These are phyloP conservation scores for Elaeis oleifera DNA, from an alignment of 202 grass and related monocot genomes.

Conservation along the genomic window DNA sequence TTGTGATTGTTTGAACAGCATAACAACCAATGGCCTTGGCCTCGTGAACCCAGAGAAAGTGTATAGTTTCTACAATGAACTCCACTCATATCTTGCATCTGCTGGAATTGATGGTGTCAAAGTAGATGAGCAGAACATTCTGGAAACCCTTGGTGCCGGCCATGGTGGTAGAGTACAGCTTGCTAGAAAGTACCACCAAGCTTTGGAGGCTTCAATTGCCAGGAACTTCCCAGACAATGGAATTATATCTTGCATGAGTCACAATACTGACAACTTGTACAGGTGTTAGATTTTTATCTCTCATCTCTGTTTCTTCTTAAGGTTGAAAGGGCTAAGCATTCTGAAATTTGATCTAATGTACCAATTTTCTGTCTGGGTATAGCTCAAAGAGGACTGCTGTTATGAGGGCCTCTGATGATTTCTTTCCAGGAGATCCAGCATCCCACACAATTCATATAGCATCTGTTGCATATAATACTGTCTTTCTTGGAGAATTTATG, in stretches of 20 bases:
- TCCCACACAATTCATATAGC: constrained; percentile 79
- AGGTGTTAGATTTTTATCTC: constrained; percentile 27
- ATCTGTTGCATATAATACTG: constrained; percentile 61
- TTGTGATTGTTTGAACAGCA: constrained; percentile 43
- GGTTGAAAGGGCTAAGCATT: not conserved
- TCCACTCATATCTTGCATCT: constrained; percentile 67
- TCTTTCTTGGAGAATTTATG: constrained; percentile 80
- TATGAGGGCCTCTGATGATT: constrained; percentile 81
- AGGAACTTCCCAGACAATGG: constrained; percentile 66
- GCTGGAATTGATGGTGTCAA: constrained; percentile 73
- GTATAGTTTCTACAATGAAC: constrained; percentile 66
- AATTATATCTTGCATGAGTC: constrained; percentile 95
- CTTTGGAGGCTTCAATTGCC: constrained; percentile 59
- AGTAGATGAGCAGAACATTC: constrained; percentile 78
- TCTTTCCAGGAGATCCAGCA: constrained; percentile 69
- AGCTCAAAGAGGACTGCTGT: constrained; percentile 64
- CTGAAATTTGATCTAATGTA: not conserved
- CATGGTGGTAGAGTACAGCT: constrained; percentile 60
- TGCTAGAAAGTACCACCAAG: constrained; percentile 72
- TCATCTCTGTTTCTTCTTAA: not conserved
- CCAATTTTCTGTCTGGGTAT: not conserved
- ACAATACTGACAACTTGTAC: constrained; percentile 72
- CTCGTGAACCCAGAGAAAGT: constrained; percentile 68
- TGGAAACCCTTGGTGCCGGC: constrained; percentile 69
- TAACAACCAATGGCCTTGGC: constrained; percentile 56